These are phyloP conservation scores for Blumeria hordei DNA, from an alignment of 2,329 filamentous ascomycete genomes.

Conservation along the genomic window DNA sequence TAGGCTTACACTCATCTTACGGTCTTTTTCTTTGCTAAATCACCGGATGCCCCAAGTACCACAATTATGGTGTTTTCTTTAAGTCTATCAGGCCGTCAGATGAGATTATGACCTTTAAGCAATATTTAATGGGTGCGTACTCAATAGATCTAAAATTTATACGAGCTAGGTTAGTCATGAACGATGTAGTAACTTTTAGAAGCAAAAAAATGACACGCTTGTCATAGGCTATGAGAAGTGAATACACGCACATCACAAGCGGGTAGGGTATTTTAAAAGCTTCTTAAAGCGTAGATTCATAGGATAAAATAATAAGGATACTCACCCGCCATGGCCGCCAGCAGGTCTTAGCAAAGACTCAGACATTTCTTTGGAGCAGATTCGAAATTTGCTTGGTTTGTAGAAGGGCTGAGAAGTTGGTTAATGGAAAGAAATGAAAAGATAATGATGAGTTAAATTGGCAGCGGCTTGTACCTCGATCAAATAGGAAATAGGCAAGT, in stretches of 20 bases:
- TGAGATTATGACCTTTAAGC: constrained; percentile 15
- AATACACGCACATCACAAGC: background rate
- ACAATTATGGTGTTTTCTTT: constrained; percentile 97
- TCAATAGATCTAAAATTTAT: background rate
- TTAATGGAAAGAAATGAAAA: too few species aligned
- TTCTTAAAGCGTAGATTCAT: background rate
- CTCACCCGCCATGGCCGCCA: constrained; percentile 26
- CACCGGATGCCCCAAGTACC: constrained; percentile 88
- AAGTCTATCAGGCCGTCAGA: constrained; percentile 38
- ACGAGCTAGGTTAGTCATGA: background rate
- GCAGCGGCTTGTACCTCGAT: too few species aligned
- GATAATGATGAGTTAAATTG: too few species aligned
- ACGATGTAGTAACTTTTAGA: background rate
- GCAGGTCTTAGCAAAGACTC: constrained; percentile 11
- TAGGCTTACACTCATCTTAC: constrained; percentile 22
- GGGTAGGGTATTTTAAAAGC: background rate
- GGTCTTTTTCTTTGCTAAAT: constrained; percentile 99
- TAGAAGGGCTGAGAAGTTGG: too few species aligned
- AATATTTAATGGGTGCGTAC: background rate
- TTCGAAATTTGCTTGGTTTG: too few species aligned
- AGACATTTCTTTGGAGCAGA: background rate
- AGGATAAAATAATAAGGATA: constrained; percentile 6
- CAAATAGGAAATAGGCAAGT: too few species aligned
- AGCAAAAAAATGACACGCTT: background rate
- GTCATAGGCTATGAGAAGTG: background rate